Conservation (phyloP, 2,329 filamentous ascomycete genomes). For the Aurifilum marmelostoma region DNA sequence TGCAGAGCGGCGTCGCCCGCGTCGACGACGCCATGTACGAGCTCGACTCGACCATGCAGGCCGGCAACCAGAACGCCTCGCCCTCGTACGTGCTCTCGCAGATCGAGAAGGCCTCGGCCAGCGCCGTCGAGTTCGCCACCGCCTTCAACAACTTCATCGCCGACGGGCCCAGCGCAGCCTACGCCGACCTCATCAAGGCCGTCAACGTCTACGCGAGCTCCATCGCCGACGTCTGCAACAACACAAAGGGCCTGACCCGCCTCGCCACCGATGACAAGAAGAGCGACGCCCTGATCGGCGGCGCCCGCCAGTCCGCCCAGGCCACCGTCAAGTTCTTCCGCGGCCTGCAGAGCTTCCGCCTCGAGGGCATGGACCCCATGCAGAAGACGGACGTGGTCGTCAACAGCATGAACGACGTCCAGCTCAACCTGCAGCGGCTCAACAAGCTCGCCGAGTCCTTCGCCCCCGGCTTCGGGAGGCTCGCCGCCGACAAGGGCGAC, state of each 20-base stretch:
- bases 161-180: slow-evolving; percentile 87
- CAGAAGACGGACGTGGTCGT: slow-evolving; percentile 98
- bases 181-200: slow-evolving; percentile 89
- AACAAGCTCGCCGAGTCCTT: slow-evolving; percentile 93
- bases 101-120: slow-evolving; percentile 93
- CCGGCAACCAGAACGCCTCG: slow-evolving; percentile 96
- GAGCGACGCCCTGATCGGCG: slow-evolving; percentile 80
- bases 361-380: slow-evolving; percentile 86
- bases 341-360: slow-evolving; percentile 86
- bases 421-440: slow-evolving; percentile 89
- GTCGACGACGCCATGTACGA: slow-evolving; percentile 98
- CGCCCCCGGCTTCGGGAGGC: slow-evolving; percentile 82
- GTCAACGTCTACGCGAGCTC: slow-evolving; percentile 89
- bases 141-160: slow-evolving; percentile 99
- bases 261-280: slow-evolving; percentile 97
- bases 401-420: slow-evolving; percentile 94
- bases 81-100: slow-evolving; percentile 94
- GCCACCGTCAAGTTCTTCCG: slow-evolving; percentile 95
- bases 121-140: slow-evolving; percentile 95
- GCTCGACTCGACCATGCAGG: slow-evolving; percentile 96
- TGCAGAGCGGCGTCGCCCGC: slow-evolving; percentile 88
- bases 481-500: slow-evolving; percentile 78
- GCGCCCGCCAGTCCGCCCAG: slow-evolving; percentile 80
- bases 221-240: slow-evolving; percentile 90
- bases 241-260: slow-evolving; percentile 91